A percentile compares a stretch with the other conserved stretches of the same genome.
phyloP scores from a whole-genome alignment of 257 asterid species.

The Jacaranda mimosifolia region DNA sequence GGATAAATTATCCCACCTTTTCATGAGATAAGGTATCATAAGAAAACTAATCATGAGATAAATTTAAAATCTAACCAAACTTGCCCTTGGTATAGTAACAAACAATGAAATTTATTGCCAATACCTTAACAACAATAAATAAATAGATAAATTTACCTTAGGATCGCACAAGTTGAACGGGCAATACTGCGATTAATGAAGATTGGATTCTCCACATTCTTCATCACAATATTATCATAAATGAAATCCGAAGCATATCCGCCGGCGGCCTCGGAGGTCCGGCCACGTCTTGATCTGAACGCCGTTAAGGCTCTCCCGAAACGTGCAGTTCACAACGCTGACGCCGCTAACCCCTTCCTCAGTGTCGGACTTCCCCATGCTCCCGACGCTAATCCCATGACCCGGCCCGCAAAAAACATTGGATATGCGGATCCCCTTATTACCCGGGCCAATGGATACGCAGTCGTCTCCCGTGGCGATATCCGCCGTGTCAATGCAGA shows the following conservation, averaged over 20 bases:
- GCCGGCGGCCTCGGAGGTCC: slow-evolving; percentile 41
- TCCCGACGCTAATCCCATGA: slow-evolving; percentile 69
- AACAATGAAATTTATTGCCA: no score
- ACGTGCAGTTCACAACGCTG: slow-evolving; percentile 47
- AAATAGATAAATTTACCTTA: slow-evolving; percentile 23
- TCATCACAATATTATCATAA: slow-evolving; percentile 50
- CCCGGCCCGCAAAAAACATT: slow-evolving; percentile 65
- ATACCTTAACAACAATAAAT: no score
- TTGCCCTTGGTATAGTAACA: no score
- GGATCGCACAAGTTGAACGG: slow-evolving; percentile 42
- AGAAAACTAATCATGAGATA: no score
- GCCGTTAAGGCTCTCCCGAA: slow-evolving; percentile 56
- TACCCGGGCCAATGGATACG: slow-evolving; percentile 58
- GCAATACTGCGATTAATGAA: slow-evolving; percentile 63
- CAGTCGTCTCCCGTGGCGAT: slow-evolving; percentile 73
- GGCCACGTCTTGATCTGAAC: slow-evolving; percentile 73
- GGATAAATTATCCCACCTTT: no score
- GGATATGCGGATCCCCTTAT: slow-evolving; percentile 36
- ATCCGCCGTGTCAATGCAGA: slow-evolving; percentile 32
- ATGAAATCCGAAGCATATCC: slow-evolving; percentile 46
- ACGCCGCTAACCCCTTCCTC: slow-evolving; percentile 46
- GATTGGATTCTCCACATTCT: slow-evolving; percentile 56
- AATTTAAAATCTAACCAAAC: no score
- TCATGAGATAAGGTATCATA: no score
- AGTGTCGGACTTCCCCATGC: slow-evolving; percentile 44